Conservation (phyloP, 176 grass and related monocot species). For the Triticum turgidum region DNA sequence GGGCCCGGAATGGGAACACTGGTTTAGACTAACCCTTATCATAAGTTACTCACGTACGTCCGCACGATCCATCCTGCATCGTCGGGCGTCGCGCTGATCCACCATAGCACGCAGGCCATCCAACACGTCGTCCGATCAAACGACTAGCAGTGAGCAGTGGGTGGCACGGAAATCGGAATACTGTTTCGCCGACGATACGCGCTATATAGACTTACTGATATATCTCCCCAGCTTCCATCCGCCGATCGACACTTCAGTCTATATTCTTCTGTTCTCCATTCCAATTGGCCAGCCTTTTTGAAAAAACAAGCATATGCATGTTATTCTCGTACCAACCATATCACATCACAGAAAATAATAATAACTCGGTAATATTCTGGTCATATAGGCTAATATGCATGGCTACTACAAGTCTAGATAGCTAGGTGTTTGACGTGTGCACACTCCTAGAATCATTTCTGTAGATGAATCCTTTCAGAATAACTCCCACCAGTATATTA, state of each 20-base stretch:
- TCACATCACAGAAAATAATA: background rate
- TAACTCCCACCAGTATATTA: conserved; percentile 32
- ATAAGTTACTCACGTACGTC: too few species aligned
- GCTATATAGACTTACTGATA: too few species aligned
- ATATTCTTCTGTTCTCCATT: background rate
- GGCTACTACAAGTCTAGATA: conserved; percentile 35
- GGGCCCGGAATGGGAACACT: too few species aligned
- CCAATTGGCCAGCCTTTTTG: background rate
- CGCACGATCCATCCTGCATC: too few species aligned
- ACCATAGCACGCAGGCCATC: too few species aligned
- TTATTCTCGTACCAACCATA: background rate
- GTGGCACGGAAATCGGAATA: too few species aligned
- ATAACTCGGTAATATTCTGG: background rate
- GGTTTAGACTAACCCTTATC: too few species aligned
- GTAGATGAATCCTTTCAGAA: conserved; percentile 14
- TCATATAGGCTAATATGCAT: conserved; percentile 44
- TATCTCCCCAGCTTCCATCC: background rate
- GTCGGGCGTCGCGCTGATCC: too few species aligned
- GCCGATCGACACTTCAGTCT: background rate
- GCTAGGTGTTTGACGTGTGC: conserved; percentile 20
- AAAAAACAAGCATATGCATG: background rate
- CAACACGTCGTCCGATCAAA: too few species aligned
- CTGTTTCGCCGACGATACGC: too few species aligned
- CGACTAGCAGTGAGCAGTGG: too few species aligned
- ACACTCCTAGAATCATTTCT: conserved; percentile 1